A percentile compares a stretch with the other conserved stretches of the same genome.
Evolutionary conservation across 176 grass and related monocot species (phyloP).

Genomic region (Rhynchospora pubera): DNA sequence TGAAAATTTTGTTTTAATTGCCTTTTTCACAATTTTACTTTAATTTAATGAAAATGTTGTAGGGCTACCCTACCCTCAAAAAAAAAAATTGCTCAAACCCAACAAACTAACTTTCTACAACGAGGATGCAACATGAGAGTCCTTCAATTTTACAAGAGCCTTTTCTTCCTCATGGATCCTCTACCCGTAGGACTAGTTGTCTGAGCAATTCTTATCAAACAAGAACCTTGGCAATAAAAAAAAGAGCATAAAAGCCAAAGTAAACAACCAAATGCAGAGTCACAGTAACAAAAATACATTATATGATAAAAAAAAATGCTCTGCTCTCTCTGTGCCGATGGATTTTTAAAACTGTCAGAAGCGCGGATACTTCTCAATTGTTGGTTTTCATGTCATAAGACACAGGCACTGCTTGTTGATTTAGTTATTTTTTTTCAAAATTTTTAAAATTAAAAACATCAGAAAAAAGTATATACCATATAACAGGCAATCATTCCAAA

Average conservation of each 20-base stretch:
- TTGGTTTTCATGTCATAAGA: neutral
- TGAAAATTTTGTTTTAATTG: too few relatives aligned
- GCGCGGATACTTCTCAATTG: neutral
- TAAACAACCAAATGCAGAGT: neutral
- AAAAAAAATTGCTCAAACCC: too few relatives aligned
- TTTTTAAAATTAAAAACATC: too few relatives aligned
- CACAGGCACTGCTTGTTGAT: neutral
- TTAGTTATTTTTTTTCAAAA: too few relatives aligned
- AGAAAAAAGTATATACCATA: too few relatives aligned
- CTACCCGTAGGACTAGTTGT: conserved; percentile 83
- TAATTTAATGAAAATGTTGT: too few relatives aligned
- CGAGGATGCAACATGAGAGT: conserved; percentile 30
- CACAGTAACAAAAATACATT: neutral
- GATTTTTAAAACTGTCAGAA: neutral
- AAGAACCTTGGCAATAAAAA: conserved; percentile 62
- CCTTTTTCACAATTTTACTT: too few relatives aligned
- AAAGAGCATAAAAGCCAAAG: neutral
- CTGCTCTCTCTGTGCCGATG: neutral
- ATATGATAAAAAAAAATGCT: neutral
- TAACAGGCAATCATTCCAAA: too few relatives aligned
- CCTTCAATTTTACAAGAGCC: conserved; percentile 44
- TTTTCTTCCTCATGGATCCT: conserved; percentile 75
- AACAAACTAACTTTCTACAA: too few relatives aligned
- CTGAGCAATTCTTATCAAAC: conserved; percentile 83
- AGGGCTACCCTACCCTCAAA: too few relatives aligned